A percentile compares a stretch with the other conserved stretches of the same genome.
Conservation (phyloP, 305 asterid genomes). For the Plantago coronopus region DNA sequence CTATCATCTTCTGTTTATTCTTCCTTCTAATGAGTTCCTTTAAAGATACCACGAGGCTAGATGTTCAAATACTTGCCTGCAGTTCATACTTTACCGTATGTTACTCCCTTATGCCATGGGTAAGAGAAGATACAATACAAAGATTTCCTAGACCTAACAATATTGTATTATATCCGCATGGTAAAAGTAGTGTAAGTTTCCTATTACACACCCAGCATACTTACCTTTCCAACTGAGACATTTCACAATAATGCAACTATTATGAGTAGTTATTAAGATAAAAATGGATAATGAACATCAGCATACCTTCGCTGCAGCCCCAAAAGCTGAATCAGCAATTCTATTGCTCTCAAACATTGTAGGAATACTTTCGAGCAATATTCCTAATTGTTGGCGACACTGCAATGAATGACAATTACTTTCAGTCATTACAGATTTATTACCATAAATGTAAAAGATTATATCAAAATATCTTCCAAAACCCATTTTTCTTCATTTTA, state of each 20-base stretch:
- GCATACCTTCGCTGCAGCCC: constrained; percentile 92
- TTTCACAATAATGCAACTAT: background rate
- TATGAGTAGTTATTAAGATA: background rate
- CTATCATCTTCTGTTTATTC: constrained; percentile 1
- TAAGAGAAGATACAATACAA: no score
- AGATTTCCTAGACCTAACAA: constrained; percentile 6
- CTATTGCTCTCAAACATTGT: constrained; percentile 79
- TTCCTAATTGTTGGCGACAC: constrained; percentile 92
- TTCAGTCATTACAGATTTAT: constrained; percentile 16
- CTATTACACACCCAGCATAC: no score
- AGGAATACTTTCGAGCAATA: constrained; percentile 87
- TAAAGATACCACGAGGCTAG: constrained; percentile 7
- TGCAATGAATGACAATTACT: constrained; percentile 34
- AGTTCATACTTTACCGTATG: no score
- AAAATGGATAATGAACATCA: constrained; percentile 4
- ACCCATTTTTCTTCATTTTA: no score
- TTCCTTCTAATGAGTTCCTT: constrained; percentile 14
- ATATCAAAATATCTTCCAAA: no score
- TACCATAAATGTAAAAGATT: no score
- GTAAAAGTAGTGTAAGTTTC: background rate
- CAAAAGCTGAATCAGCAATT: constrained; percentile 89
- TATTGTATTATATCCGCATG: background rate
- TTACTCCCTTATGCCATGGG: no score
- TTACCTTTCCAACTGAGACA: no score
- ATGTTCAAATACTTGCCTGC: background rate